phyloP scores from a whole-genome alignment of 2,329 filamentous ascomycete genomes.

The Septoria petroselini region DNA sequence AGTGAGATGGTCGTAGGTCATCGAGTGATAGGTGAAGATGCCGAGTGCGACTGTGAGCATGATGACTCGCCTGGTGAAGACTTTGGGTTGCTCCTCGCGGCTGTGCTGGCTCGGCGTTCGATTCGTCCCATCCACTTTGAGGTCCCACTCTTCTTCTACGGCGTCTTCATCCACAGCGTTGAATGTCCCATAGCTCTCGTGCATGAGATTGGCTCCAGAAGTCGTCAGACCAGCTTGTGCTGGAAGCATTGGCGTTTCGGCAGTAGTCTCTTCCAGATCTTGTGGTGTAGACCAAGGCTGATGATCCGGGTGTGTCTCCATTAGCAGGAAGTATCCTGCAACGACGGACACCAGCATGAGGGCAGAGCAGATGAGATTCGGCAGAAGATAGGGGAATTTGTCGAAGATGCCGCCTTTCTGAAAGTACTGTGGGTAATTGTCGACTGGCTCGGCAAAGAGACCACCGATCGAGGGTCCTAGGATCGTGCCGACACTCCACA shows the following conservation, averaged over 20 bases:
- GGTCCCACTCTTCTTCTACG: constrained; percentile 52
- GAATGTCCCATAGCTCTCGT: constrained; percentile 56
- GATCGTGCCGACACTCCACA: constrained; percentile 88
- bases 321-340: constrained; percentile 73
- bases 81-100: constrained; percentile 40
- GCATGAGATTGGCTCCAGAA: constrained; percentile 68
- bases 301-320: constrained; percentile 87
- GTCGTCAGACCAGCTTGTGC: constrained; percentile 65
- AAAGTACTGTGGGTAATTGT: constrained; percentile 70
- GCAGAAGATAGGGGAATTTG: constrained; percentile 79
- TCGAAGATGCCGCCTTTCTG: constrained; percentile 67
- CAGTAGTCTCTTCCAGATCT: constrained; percentile 44
- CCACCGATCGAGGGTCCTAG: constrained; percentile 86
- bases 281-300: constrained; percentile 51
- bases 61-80: constrained; percentile 63
- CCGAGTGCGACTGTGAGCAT: constrained; percentile 77
- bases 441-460: constrained; percentile 73
- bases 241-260: constrained; percentile 71
- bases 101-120: constrained; percentile 35
- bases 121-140: constrained; percentile 48
- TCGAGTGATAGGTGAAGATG: constrained; percentile 91
- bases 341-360: constrained; percentile 76
- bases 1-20: constrained; percentile 88
- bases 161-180: constrained; percentile 51
- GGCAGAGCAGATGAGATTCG: constrained; percentile 77